Conservation (phyloP, 208 protist genomes). For the Endotrypanum monterogeii region DNA sequence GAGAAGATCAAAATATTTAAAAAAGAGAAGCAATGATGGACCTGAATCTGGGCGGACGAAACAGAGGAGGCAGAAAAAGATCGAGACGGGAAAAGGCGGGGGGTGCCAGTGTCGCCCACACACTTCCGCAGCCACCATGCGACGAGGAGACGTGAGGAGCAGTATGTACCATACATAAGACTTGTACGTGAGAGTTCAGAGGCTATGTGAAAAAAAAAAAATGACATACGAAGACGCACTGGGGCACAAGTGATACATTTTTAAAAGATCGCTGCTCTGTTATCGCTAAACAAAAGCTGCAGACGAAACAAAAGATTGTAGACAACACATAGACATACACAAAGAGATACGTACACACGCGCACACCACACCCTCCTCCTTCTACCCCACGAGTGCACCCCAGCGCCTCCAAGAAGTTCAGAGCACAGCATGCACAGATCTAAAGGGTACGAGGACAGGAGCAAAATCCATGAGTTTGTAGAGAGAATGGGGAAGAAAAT, state of each 20-base stretch:
- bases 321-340: no score
- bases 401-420: background rate
- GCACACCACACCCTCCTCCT: background rate
- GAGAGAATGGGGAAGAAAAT: background rate
- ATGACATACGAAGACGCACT: background rate
- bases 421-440: background rate
- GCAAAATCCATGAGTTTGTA: background rate
- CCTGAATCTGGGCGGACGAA: background rate
- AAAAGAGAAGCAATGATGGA: background rate
- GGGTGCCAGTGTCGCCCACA: background rate
- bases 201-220: background rate
- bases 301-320: background rate
- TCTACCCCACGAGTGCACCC: background rate
- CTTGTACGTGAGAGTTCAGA: background rate
- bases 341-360: no score
- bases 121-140: background rate
- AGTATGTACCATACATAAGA: background rate
- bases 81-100: background rate
- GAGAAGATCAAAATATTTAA: slow-evolving; percentile 9
- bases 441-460: background rate
- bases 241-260: background rate
- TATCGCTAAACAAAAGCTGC: background rate
- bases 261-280: background rate
- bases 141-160: background rate
- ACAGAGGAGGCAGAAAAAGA: background rate